Base-by-base conservation (phyloP, 2,329 filamentous ascomycete species). In the Fusarium sp. region DNA sequence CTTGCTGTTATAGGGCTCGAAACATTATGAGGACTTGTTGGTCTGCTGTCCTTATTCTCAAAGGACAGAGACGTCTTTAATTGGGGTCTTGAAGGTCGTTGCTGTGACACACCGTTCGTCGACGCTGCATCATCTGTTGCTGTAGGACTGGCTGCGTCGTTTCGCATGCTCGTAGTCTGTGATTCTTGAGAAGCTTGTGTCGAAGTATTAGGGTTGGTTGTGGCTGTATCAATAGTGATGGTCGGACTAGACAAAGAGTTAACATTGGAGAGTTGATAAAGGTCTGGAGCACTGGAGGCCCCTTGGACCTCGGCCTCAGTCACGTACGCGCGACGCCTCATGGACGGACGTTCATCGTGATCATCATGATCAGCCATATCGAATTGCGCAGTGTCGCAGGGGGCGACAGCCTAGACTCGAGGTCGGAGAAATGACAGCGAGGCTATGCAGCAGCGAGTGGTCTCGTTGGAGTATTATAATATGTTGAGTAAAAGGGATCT, bases 11-110 rank as follows among this genome's bases (percentile, higher is more conserved):
- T 78, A 1, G 83, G 83, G 60, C 78, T 86, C 25, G 87, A 89
- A 45, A 92, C 81, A 77, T 91, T 92, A 73, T 91, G 88, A 9
- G 89, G 88, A 63, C 88, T 91, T 11, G 85, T 88, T 2, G 89
- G 89, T 54, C 87, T 80, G 71, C 84, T 88, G 58, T 88, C 86
- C 63, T 79, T 83, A 73, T 82, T 86, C 17, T 91, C 88, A 65
- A 90, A 88, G 2, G 87, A 87, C 33, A 80, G 79, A n/a, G 83
- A 79, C 13, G 79, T 77, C 59, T 82, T 80, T 36, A 84, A 71
- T 53, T 88, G 83, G 36, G 70, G 68, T 51, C 70, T 65, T 8
- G 63, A 56, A 35, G 62, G 63, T 49, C 67, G 56, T 33, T 69
- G 56, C 31, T 69, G 65, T 11, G 63, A 66, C 32, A 61, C 61